A percentile compares a stretch with the other conserved stretches of the same genome.
phyloP scores from a whole-genome alignment of 108 stramenopile genomes.

The Cyclotella distinguenda region DNA sequence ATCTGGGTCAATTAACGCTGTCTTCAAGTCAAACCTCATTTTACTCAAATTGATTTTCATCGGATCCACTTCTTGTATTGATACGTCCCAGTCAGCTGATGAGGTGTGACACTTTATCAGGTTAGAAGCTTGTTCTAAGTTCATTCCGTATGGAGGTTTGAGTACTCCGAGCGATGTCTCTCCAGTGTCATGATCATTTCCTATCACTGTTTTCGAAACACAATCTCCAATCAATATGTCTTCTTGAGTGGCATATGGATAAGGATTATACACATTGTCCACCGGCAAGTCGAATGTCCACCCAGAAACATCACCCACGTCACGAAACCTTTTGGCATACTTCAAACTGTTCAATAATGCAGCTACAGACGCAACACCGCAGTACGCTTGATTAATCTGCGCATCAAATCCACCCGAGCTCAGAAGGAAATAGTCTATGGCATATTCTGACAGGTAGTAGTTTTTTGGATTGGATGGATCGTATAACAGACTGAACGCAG shows the following conservation, averaged over 20 bases:
- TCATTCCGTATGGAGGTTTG: conserved; percentile 58
- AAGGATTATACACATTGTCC: conserved; percentile 70
- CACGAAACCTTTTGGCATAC: conserved; percentile 37
- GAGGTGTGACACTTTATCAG: conserved; percentile 66
- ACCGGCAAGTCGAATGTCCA: conserved; percentile 58
- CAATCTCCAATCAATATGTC: conserved; percentile 48
- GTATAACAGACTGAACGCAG: conserved; percentile 33
- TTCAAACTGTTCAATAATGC: conserved; percentile 75
- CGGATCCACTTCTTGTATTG: conserved; percentile 48
- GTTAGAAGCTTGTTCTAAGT: conserved; percentile 46
- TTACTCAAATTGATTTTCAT: conserved; percentile 14
- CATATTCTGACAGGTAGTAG: conserved; percentile 33
- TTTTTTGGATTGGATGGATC: conserved; percentile 22
- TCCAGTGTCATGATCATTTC: conserved; percentile 10
- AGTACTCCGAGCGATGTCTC: conserved; percentile 46
- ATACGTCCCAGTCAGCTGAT: conserved; percentile 30
- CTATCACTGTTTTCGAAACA: conserved; percentile 46
- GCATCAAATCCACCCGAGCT: conserved; percentile 75
- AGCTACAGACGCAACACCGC: conserved; percentile 66
- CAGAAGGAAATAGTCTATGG: conserved; percentile 64
- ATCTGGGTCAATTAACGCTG: conserved; percentile 55
- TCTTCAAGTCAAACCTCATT: conserved; percentile 53
- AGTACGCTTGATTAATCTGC: conserved; percentile 86
- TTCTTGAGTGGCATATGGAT: conserved; percentile 77
- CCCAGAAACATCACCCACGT: conserved; percentile 13